Percentiles rank a stretch among this genome's conserved stretches.
Evolutionary conservation across 768 basidiomycete genomes (phyloP).

Genomic region (Leccinum variicolor): DNA sequence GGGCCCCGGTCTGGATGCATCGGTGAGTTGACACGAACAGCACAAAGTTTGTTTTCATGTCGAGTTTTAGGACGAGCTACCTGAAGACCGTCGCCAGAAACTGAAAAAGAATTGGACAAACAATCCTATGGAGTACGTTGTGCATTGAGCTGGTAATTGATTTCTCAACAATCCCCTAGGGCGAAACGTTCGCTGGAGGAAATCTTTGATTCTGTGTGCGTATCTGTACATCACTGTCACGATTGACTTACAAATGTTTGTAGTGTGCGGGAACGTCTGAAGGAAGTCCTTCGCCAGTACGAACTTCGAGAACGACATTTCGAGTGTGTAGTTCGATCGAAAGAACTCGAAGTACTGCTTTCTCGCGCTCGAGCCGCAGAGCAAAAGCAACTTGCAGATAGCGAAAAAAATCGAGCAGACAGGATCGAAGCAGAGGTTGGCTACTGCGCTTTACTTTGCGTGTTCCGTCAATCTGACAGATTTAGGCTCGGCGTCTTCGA

Average conservation of each 20-base stretch:
- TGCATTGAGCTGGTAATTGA: background rate
- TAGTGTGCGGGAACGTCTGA: slow-evolving; percentile 82
- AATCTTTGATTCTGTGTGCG: slow-evolving; percentile 84
- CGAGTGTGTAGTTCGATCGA: slow-evolving; percentile 88
- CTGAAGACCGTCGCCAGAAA: slow-evolving; percentile 61
- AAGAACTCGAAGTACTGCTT: slow-evolving; percentile 84
- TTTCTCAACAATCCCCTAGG: slow-evolving; percentile 35
- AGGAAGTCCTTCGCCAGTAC: slow-evolving; percentile 83
- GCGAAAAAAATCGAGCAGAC: slow-evolving; percentile 64
- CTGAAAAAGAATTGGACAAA: slow-evolving; percentile 82
- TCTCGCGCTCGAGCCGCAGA: slow-evolving; percentile 87
- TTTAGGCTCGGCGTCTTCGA: slow-evolving; percentile 61
- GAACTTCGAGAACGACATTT: slow-evolving; percentile 90
- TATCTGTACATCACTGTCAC: slow-evolving; percentile 13
- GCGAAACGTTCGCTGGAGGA: slow-evolving; percentile 74
- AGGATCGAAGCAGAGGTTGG: slow-evolving; percentile 74
- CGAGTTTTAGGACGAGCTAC: slow-evolving; percentile 54
- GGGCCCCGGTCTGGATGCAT: slow-evolving; percentile 55
- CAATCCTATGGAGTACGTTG: slow-evolving; percentile 66
- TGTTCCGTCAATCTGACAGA: slow-evolving; percentile 6
- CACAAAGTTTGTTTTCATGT: slow-evolving; percentile 1
- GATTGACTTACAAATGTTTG: slow-evolving; percentile 1
- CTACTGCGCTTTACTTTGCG: slow-evolving; percentile 4
- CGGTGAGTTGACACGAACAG: slow-evolving; percentile 42
- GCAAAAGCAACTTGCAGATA: slow-evolving; percentile 78